phyloP scores from a whole-genome alignment of 164 flowering plant species.

The Chloranthus sessilifolius region DNA sequence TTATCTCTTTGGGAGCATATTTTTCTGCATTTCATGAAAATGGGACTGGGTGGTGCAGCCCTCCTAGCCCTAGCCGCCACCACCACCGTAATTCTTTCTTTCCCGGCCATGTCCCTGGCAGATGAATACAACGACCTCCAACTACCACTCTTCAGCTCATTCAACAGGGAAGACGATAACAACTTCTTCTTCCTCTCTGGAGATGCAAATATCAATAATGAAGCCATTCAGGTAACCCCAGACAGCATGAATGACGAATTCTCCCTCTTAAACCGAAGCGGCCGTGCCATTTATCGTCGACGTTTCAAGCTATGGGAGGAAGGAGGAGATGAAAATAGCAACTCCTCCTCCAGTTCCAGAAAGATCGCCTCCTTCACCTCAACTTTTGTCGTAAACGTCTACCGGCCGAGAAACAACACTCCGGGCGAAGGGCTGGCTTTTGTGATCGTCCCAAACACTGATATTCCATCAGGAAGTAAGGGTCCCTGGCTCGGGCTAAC shows the following conservation, averaged over 20 bases:
- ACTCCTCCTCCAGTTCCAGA: not conserved
- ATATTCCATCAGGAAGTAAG: slow-evolving; percentile 29
- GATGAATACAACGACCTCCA: not conserved
- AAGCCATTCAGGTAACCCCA: slow-evolving; percentile 37
- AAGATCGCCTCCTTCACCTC: slow-evolving; percentile 42
- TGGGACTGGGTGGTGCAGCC: not conserved
- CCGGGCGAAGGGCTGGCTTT: slow-evolving; percentile 66
- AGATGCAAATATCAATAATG: slow-evolving; percentile 18
- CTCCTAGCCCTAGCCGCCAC: not conserved
- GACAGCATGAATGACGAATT: slow-evolving; percentile 21
- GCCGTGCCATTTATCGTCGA: slow-evolving; percentile 18
- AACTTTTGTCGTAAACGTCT: slow-evolving; percentile 36
- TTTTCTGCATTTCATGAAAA: too few relatives aligned
- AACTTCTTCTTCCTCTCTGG: not conserved
- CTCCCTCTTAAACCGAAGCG: slow-evolving; percentile 22
- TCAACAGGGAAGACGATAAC: not conserved
- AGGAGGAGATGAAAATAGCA: not conserved
- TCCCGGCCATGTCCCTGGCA: not conserved
- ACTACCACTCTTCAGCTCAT: not conserved
- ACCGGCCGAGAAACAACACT: slow-evolving; percentile 7
- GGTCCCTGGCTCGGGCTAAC: slow-evolving; percentile 62
- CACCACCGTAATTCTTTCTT: not conserved
- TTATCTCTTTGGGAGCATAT: too few relatives aligned
- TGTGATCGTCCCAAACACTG: slow-evolving; percentile 36
- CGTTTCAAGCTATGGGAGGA: slow-evolving; percentile 26